phyloP scores from a whole-genome alignment of 129 eudicot species.

The Smallanthus sonchifolius region DNA sequence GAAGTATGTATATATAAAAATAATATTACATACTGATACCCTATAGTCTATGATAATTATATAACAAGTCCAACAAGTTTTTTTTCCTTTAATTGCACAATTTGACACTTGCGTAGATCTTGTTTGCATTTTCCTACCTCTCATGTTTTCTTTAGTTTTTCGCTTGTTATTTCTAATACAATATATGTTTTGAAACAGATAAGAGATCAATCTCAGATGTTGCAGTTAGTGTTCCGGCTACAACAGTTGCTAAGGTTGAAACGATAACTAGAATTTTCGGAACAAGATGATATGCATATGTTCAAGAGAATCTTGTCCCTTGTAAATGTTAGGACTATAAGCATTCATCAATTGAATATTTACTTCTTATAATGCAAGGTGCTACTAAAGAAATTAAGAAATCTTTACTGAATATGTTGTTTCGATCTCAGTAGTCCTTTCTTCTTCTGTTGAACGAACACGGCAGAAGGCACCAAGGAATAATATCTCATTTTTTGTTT shows the following conservation, averaged over 20 bases:
- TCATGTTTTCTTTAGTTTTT: neutral
- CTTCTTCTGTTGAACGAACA: too few relatives aligned
- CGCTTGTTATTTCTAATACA: neutral
- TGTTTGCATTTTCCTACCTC: neutral
- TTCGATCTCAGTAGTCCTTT: too few relatives aligned
- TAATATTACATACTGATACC: too few relatives aligned
- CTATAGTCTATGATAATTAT: too few relatives aligned
- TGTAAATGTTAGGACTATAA: constrained; percentile 16
- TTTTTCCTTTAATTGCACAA: neutral
- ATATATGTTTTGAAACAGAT: neutral
- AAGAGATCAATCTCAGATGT: neutral
- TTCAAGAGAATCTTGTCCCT: constrained; percentile 1
- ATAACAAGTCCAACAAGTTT: too few relatives aligned
- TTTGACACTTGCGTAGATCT: neutral
- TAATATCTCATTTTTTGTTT: too few relatives aligned
- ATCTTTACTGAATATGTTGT: too few relatives aligned
- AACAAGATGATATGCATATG: neutral
- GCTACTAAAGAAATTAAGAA: too few relatives aligned
- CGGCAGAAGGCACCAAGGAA: too few relatives aligned
- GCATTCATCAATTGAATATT: neutral
- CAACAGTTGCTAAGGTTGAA: neutral
- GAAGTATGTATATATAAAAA: too few relatives aligned
- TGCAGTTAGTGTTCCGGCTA: neutral
- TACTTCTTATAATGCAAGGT: neutral
- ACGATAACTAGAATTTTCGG: neutral